Evolutionary conservation across 1,139 yeast genomes (phyloP).

Genomic region (Magnusiomyces sp.): DNA sequence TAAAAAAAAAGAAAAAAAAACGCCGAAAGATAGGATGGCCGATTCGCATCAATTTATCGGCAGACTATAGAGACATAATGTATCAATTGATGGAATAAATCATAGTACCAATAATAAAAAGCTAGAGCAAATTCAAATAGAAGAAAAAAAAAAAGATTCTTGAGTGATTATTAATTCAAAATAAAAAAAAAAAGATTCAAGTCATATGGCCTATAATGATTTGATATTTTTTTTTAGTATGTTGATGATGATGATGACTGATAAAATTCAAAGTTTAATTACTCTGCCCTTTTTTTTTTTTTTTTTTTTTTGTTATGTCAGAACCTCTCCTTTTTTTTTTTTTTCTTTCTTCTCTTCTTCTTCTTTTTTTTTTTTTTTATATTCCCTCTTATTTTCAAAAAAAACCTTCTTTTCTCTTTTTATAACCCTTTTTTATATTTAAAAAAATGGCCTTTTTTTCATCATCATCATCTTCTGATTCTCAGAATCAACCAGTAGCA

Average conservation of each 20-base stretch:
- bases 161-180: background rate
- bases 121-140: background rate
- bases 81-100: too few relatives aligned
- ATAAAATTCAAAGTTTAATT: background rate
- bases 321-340: too few relatives aligned
- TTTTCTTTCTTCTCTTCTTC: too few relatives aligned
- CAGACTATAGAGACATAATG: too few relatives aligned
- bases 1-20: too few relatives aligned
- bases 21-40: too few relatives aligned
- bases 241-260: background rate
- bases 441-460: too few relatives aligned
- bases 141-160: background rate
- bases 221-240: background rate
- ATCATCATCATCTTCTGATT: too few relatives aligned
- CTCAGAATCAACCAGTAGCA: too few relatives aligned
- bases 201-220: background rate
- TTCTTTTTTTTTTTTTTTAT: background rate
- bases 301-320: too few relatives aligned
- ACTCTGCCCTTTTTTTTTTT: background rate
- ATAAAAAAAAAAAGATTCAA: background rate
- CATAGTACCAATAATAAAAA: too few relatives aligned
- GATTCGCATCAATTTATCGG: too few relatives aligned
- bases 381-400: background rate
- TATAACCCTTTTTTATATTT: background rate
- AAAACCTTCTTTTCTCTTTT: background rate